Percentiles rank a stretch among this genome's conserved stretches.
Conservation (phyloP, 139 green algal species). For the Edaphochlamys debaryana region DNA sequence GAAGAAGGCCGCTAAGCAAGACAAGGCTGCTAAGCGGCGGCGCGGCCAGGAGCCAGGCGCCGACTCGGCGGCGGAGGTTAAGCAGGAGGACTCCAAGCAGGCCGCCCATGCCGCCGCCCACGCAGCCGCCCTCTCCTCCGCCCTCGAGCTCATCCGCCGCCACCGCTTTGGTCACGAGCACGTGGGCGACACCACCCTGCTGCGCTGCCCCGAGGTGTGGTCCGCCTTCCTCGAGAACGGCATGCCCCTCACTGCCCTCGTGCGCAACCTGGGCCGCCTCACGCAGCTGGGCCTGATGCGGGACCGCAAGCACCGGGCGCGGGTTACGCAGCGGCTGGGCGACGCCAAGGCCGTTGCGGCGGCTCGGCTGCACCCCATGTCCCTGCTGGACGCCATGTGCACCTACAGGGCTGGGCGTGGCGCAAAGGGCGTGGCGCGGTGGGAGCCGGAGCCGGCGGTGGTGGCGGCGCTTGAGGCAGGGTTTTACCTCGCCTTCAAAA, state of each 20-base stretch:
- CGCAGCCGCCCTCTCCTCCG: neutral
- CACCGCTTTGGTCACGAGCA: constrained; percentile 45
- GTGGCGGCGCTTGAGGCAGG: constrained; percentile 21
- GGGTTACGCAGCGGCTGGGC: neutral
- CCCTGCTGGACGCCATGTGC: no score
- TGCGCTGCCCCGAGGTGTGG: constrained; percentile 23
- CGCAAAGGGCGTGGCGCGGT: neutral
- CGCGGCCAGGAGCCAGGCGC: neutral
- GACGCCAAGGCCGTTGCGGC: constrained; percentile 1
- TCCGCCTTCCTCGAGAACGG: constrained; percentile 21
- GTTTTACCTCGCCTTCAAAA: constrained; percentile 49
- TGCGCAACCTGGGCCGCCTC: constrained; percentile 42
- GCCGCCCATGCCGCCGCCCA: neutral
- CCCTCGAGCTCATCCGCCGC: constrained; percentile 10
- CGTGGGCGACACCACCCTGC: constrained; percentile 29
- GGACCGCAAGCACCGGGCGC: neutral
- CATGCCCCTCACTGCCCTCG: constrained; percentile 30
- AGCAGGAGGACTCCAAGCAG: neutral
- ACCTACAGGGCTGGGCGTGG: constrained; percentile 17
- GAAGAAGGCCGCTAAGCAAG: neutral
- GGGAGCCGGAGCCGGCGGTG: neutral
- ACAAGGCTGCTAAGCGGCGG: neutral
- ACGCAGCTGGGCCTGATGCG: neutral
- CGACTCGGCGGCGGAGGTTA: neutral
- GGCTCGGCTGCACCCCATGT: constrained; percentile 29